A percentile compares a stretch with the other conserved stretches of the same genome.
phyloP scores from a whole-genome alignment of 73 alveolate genomes.

The Stentor coeruleus region DNA sequence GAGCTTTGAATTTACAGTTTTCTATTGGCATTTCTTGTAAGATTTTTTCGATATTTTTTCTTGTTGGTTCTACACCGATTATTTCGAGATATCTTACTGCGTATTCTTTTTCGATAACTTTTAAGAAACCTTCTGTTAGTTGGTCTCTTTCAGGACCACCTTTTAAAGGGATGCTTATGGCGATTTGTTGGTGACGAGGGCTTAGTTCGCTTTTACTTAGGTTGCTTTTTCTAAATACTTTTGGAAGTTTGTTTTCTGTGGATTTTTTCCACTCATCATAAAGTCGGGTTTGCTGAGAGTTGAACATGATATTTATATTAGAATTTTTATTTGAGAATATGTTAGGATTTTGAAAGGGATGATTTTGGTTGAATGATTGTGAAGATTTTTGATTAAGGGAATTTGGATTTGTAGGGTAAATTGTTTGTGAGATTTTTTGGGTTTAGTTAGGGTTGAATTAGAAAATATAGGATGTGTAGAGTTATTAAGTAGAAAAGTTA shows the following conservation, averaged over 20 bases:
- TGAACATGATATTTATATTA: too few relatives aligned
- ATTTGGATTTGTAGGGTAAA: too few relatives aligned
- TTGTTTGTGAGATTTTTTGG: too few relatives aligned
- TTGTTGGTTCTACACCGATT: slow-evolving; percentile 57
- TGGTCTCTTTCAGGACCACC: slow-evolving; percentile 54
- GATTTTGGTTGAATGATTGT: too few relatives aligned
- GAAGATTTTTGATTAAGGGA: too few relatives aligned
- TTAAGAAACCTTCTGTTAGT: slow-evolving; percentile 46
- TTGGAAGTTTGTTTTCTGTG: slow-evolving; percentile 5
- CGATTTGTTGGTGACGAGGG: slow-evolving; percentile 20
- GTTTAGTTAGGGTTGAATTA: too few relatives aligned
- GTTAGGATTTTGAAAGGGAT: too few relatives aligned
- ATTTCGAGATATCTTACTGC: slow-evolving; percentile 67
- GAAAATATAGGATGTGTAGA: too few relatives aligned
- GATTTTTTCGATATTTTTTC: slow-evolving; percentile 44
- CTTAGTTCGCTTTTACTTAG: background rate
- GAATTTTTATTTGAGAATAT: too few relatives aligned
- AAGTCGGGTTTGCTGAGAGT: too few relatives aligned
- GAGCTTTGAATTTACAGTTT: slow-evolving; percentile 60
- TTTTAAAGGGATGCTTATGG: slow-evolving; percentile 54
- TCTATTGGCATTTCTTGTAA: slow-evolving; percentile 46
- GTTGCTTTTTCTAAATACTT: background rate
- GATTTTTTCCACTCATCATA: slow-evolving; percentile 24
- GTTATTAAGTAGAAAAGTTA: too few relatives aligned
- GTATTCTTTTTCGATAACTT: slow-evolving; percentile 68